These are phyloP conservation scores for Lodderomyces theae DNA, from an alignment of 1,139 yeast species.

Conservation along the genomic window DNA sequence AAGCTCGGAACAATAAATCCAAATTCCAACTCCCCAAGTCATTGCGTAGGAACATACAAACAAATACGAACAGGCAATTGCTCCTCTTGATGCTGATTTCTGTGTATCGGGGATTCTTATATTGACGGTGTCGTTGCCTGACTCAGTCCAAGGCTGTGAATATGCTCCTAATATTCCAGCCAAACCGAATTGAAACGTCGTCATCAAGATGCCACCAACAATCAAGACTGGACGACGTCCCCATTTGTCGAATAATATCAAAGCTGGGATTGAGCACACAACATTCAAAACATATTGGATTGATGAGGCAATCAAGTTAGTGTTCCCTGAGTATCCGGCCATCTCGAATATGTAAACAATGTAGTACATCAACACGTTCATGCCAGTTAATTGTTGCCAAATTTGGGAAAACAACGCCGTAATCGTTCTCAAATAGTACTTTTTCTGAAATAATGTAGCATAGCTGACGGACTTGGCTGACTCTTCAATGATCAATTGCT, in stretches of 20 bases:
- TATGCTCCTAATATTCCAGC: conserved; percentile 47
- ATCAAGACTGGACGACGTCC: conserved; percentile 39
- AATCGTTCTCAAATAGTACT: conserved; percentile 45
- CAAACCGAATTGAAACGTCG: conserved; percentile 32
- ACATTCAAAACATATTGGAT: conserved; percentile 52
- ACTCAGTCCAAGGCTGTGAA: conserved; percentile 27
- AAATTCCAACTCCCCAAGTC: conserved; percentile 59
- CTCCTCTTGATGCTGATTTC: conserved; percentile 47
- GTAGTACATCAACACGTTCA: conserved; percentile 66
- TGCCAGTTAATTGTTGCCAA: conserved; percentile 66
- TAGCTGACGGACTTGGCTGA: conserved; percentile 35
- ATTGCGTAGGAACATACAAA: conserved; percentile 53
- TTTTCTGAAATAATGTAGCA: conserved; percentile 46
- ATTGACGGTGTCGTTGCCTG: conserved; percentile 42
- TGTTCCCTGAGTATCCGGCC: conserved; percentile 49
- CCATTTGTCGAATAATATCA: conserved; percentile 32
- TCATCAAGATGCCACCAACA: conserved; percentile 33
- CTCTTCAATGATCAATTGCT: conserved; percentile 40
- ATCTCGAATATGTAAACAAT: conserved; percentile 58
- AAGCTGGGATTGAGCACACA: conserved; percentile 45
- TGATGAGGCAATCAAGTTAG: conserved; percentile 46
- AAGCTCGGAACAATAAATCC: conserved; percentile 57
- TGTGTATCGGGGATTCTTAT: conserved; percentile 39
- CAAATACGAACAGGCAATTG: conserved; percentile 56
- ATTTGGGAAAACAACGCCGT: conserved; percentile 55